Evolutionary conservation across 1,284 basidiomycete genomes (phyloP).

Genomic region (Uromyces viciae-fabae): DNA sequence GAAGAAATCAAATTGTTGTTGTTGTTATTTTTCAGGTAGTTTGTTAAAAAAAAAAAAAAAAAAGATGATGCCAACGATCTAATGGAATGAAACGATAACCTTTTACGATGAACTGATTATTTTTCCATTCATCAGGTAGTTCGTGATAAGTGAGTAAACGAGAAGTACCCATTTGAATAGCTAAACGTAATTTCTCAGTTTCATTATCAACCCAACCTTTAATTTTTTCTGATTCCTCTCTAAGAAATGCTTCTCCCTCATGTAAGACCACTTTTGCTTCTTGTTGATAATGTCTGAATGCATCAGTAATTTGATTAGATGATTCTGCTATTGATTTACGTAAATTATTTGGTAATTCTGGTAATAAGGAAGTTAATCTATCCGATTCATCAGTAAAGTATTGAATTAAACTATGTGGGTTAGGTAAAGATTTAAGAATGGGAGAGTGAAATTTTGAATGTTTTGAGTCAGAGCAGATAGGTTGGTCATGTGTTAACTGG

Average conservation of each 20-base stretch:
- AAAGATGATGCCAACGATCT: constrained; percentile 37
- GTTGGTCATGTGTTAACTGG: background rate
- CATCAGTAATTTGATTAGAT: constrained; percentile 12
- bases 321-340: constrained; percentile 4
- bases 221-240: constrained; percentile 46
- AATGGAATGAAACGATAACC: constrained; percentile 43
- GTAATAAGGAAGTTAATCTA: constrained; percentile 24
- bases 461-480: background rate
- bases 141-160: constrained; percentile 48
- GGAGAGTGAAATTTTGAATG: constrained; percentile 22
- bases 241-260: constrained; percentile 42
- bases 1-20: background rate
- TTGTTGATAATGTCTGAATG: constrained; percentile 17
- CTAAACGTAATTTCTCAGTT: constrained; percentile 45
- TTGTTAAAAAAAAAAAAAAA: background rate
- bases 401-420: constrained; percentile 8
- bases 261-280: constrained; percentile 33
- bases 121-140: constrained; percentile 47
- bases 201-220: constrained; percentile 45
- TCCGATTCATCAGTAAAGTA: constrained; percentile 37
- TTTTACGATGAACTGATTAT: constrained; percentile 46
- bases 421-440: background rate
- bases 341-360: background rate
- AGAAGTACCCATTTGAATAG: constrained; percentile 41
- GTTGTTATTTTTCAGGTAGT: background rate